phyloP scores from a whole-genome alignment of 441 rosid species.

The Gossypium davidsonii region DNA sequence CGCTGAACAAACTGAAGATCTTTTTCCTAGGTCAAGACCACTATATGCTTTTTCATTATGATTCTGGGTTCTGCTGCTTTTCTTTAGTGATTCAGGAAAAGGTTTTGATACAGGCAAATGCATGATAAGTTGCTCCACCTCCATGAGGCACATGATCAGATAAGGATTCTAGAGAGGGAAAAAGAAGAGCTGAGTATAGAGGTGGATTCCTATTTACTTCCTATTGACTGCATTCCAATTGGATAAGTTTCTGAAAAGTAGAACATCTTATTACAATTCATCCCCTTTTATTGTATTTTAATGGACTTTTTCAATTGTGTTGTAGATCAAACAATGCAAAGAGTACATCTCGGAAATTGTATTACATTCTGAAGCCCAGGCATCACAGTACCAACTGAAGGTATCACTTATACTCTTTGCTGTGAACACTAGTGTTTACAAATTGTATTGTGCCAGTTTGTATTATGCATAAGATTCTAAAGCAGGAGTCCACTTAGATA shows the following conservation, averaged over 20 bases:
- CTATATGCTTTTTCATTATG: constrained; percentile 16
- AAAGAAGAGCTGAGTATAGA: constrained; percentile 56
- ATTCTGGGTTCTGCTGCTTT: constrained; percentile 18
- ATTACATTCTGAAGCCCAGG: constrained; percentile 92
- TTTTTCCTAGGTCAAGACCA: constrained; percentile 40
- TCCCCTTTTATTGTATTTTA: constrained; percentile 3
- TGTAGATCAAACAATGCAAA: constrained; percentile 69
- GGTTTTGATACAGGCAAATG: constrained; percentile 34
- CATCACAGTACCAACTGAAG: constrained; percentile 82
- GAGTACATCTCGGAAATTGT: constrained; percentile 72
- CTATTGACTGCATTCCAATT: constrained; percentile 5
- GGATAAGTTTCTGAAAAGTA: not conserved
- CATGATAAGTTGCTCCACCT: constrained; percentile 39
- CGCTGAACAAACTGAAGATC: constrained; percentile 34
- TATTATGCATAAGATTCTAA: constrained; percentile 1
- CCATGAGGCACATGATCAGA: constrained; percentile 41
- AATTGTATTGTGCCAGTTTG: not conserved
- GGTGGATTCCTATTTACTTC: constrained; percentile 36
- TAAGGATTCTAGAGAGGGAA: constrained; percentile 52
- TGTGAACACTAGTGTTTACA: not conserved
- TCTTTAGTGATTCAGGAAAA: constrained; percentile 9
- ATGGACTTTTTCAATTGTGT: constrained; percentile 18
- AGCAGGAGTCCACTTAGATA: not conserved
- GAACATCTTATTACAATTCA: not conserved
- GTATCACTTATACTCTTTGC: constrained; percentile 26